Evolutionary conservation across 2,329 filamentous ascomycete species (phyloP).

Genomic region (Orbilia ellipsospora): DNA sequence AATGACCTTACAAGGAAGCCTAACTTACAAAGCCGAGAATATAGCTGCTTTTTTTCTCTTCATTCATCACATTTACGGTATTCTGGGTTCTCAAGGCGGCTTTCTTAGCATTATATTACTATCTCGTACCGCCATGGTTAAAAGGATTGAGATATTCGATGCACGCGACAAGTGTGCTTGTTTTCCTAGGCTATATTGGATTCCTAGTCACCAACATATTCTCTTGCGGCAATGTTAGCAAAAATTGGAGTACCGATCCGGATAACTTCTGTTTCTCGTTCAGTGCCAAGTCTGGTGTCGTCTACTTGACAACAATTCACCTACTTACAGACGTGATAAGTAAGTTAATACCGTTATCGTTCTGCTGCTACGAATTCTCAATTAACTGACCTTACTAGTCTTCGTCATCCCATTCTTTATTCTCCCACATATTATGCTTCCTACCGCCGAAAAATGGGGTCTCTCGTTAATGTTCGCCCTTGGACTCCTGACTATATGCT

Average conservation of each 20-base stretch:
- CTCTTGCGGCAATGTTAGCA: constrained; percentile 43
- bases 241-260: constrained; percentile 51
- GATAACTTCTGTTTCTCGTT: constrained; percentile 51
- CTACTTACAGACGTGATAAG: constrained; percentile 51
- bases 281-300: constrained; percentile 29
- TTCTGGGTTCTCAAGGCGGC: constrained; percentile 52
- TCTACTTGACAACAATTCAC: constrained; percentile 50
- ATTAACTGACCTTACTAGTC: constrained; percentile 25
- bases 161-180: constrained; percentile 38
- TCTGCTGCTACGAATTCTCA: neutral
- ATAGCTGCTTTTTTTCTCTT: constrained; percentile 52
- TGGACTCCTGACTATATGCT: constrained; percentile 42
- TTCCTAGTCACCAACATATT: constrained; percentile 51
- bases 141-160: constrained; percentile 38
- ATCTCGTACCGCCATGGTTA: constrained; percentile 51
- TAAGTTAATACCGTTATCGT: neutral
- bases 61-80: constrained; percentile 50
- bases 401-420: constrained; percentile 53
- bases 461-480: constrained; percentile 52
- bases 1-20: neutral
- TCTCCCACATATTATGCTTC: constrained; percentile 53
- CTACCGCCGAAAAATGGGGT: constrained; percentile 48
- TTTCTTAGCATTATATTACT: constrained; percentile 49
- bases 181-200: constrained; percentile 47
- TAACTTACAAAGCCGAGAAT: neutral